phyloP scores from a whole-genome alignment of 768 basidiomycete species.

The Mycena chlorophos region DNA sequence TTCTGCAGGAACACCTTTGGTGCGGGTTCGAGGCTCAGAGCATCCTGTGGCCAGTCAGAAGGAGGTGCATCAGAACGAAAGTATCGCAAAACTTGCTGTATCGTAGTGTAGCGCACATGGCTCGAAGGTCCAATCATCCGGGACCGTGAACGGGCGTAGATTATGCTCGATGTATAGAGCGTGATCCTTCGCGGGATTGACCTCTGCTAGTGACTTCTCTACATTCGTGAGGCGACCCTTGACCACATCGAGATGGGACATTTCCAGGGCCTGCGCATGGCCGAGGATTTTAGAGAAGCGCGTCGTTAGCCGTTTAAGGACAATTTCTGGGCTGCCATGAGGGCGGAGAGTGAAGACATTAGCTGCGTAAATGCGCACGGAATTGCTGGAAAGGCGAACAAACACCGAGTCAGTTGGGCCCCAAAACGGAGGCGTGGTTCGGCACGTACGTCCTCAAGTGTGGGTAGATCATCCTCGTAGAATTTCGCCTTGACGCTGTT shows the following conservation, averaged over 20 bases:
- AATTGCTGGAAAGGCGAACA: conserved; percentile 52
- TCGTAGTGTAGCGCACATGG: conserved; percentile 76
- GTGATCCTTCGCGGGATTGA: conserved; percentile 65
- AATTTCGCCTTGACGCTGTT: conserved; percentile 72
- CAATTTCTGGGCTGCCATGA: conserved; percentile 50
- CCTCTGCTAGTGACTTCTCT: conserved; percentile 47
- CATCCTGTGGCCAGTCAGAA: conserved; percentile 42
- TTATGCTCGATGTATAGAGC: conserved; percentile 73
- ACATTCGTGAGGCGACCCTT: conserved; percentile 51
- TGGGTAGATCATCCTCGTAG: conserved; percentile 67
- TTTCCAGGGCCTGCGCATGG: conserved; percentile 60
- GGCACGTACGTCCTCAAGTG: conserved; percentile 66
- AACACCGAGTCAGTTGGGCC: conserved; percentile 5
- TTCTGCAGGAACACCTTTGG: conserved; percentile 84
- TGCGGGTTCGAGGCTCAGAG: conserved; percentile 63
- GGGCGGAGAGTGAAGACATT: neutral
- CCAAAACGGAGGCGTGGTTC: conserved; percentile 12
- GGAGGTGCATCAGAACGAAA: neutral
- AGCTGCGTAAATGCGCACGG: conserved; percentile 46
- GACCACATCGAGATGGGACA: conserved; percentile 57
- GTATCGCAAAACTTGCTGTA: conserved; percentile 46
- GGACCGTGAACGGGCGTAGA: conserved; percentile 60
- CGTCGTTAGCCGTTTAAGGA: conserved; percentile 64
- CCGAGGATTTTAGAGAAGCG: conserved; percentile 55
- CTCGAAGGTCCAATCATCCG: conserved; percentile 73